Evolutionary conservation across 306 rosid species (phyloP).

Genomic region (Vachellia pachyceras): DNA sequence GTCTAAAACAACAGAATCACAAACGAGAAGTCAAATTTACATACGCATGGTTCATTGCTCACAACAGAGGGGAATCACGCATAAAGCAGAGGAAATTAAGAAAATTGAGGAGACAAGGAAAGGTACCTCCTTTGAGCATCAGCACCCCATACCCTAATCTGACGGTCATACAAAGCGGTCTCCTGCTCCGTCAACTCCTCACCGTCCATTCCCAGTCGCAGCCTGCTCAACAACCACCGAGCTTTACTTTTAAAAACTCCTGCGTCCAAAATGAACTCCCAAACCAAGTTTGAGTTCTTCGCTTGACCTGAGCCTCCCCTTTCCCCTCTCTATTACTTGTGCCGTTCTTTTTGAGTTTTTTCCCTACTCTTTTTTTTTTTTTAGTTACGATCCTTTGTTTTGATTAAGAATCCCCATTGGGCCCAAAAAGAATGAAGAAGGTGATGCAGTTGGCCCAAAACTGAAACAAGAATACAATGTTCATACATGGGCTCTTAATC

Average conservation of each 20-base stretch:
- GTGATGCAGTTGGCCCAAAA: too few species aligned
- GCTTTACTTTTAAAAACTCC: neutral
- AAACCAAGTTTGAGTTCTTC: neutral
- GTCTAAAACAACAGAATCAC: slow-evolving; percentile 50
- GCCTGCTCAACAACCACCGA: slow-evolving; percentile 37
- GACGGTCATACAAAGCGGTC: slow-evolving; percentile 96
- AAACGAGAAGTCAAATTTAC: slow-evolving; percentile 11
- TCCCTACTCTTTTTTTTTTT: too few species aligned
- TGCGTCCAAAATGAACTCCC: neutral
- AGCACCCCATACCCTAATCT: slow-evolving; percentile 99
- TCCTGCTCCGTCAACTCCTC: slow-evolving; percentile 96
- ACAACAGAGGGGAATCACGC: neutral
- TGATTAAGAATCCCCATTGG: too few species aligned
- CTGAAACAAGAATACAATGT: too few species aligned
- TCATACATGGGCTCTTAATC: too few species aligned
- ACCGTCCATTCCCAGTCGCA: slow-evolving; percentile 72
- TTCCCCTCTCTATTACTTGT: too few species aligned
- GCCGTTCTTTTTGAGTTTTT: too few species aligned
- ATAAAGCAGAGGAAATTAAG: neutral
- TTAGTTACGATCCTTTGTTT: too few species aligned
- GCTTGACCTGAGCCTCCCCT: too few species aligned
- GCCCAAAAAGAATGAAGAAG: too few species aligned
- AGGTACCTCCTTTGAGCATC: slow-evolving; percentile 89
- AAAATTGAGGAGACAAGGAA: neutral
- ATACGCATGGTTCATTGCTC: neutral